Evolutionary conservation across 176 grass and related monocot genomes (phyloP).

Genomic region (Hyparrhenia diplandra): DNA sequence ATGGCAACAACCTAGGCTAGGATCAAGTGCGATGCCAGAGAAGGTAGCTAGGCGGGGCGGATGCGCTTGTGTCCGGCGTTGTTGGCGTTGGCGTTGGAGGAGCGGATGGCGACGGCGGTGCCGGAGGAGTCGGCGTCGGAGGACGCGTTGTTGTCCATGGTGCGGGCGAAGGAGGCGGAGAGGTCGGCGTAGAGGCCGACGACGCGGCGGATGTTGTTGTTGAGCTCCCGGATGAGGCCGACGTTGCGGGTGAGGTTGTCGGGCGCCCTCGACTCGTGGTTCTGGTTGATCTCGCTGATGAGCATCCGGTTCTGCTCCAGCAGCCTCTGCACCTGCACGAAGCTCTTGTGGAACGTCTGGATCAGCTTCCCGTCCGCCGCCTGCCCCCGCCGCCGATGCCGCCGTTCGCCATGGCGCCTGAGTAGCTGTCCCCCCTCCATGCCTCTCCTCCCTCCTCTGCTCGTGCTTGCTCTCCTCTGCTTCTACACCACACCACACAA

Average conservation of each 20-base stretch:
- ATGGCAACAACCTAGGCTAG: not conserved
- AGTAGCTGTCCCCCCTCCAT: constrained; percentile 39
- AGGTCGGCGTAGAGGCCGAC: constrained; percentile 71
- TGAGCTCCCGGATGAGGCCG: constrained; percentile 77
- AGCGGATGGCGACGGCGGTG: too few relatives aligned
- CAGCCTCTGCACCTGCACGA: constrained; percentile 80
- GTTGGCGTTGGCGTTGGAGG: constrained; percentile 16
- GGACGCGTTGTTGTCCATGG: constrained; percentile 41
- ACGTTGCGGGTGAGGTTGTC: constrained; percentile 69
- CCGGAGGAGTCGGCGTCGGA: constrained; percentile 66
- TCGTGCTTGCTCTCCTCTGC: not conserved
- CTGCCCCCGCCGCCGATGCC: not conserved
- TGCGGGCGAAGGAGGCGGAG: constrained; percentile 56
- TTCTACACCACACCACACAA: not conserved
- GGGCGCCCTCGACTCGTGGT: constrained; percentile 61
- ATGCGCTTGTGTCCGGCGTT: constrained; percentile 49
- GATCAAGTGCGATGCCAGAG: too few relatives aligned
- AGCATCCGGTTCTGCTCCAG: constrained; percentile 78
- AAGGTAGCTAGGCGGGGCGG: constrained; percentile 21
- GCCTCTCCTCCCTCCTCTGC: too few relatives aligned
- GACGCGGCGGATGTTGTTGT: constrained; percentile 81
- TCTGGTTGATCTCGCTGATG: constrained; percentile 87
- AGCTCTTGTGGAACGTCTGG: constrained; percentile 85
- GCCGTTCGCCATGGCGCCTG: constrained; percentile 52
- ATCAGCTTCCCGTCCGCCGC: constrained; percentile 53